These are phyloP conservation scores for Galeopsis tetrahit DNA, from an alignment of 257 asterid species.

Conservation along the genomic window DNA sequence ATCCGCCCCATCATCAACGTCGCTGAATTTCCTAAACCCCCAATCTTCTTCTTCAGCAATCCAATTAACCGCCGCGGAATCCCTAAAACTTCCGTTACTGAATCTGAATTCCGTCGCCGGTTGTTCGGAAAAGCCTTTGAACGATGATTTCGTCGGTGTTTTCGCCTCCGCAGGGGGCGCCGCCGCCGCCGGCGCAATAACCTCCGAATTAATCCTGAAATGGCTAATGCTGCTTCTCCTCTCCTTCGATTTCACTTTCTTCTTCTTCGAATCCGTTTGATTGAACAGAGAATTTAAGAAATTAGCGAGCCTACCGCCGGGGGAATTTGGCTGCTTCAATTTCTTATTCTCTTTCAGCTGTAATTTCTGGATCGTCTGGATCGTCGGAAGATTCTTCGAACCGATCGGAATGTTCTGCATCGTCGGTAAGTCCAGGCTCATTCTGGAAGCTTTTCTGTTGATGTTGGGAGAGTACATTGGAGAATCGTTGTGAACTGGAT, in stretches of 20 bases:
- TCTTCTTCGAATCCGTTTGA: constrained; percentile 61
- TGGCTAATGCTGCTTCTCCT: constrained; percentile 84
- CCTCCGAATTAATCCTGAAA: constrained; percentile 50
- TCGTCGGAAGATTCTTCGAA: constrained; percentile 33
- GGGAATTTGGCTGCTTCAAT: constrained; percentile 83
- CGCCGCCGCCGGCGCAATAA: constrained; percentile 15
- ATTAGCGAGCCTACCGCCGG: constrained; percentile 74
- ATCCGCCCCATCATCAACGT: constrained; percentile 61
- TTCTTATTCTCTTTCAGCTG: constrained; percentile 46
- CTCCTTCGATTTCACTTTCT: constrained; percentile 45
- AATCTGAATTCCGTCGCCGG: constrained; percentile 34
- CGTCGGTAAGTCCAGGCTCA: constrained; percentile 67
- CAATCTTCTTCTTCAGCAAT: constrained; percentile 34
- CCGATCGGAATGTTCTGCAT: constrained; percentile 35
- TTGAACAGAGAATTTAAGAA: constrained; percentile 77
- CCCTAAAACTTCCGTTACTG: constrained; percentile 18
- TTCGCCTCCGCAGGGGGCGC: constrained; percentile 12
- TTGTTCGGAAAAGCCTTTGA: constrained; percentile 37
- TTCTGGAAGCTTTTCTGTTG: constrained; percentile 43
- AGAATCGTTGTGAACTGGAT: constrained; percentile 23
- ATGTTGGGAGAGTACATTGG: not conserved
- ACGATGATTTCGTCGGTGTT: constrained; percentile 55
- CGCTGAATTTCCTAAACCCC: constrained; percentile 43
- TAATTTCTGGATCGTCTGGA: constrained; percentile 35
- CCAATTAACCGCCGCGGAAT: constrained; percentile 29